Percentiles rank a stretch among this genome's conserved stretches.
Conservation (phyloP, 2,329 filamentous ascomycete species). For the Laburnicola sp. region DNA sequence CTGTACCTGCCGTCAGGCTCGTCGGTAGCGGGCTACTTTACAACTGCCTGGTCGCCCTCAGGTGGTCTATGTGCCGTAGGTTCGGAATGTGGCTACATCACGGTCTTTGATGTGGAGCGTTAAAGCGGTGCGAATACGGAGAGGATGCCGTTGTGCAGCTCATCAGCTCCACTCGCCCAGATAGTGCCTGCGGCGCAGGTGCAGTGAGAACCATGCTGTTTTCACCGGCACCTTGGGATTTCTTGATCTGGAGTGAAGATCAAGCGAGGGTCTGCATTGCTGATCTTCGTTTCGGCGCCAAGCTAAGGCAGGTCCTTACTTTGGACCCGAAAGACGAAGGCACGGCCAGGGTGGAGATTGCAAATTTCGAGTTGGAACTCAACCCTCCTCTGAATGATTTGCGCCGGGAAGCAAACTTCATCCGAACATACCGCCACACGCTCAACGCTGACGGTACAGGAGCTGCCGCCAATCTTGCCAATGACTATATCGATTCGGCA, state of each 20-base stretch:
- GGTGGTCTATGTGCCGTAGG: conserved; percentile 74
- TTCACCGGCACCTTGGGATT: conserved; percentile 83
- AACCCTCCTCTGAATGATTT: conserved; percentile 51
- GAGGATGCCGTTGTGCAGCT: conserved; percentile 70
- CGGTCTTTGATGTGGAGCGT: conserved; percentile 66
- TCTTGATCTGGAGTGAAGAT: conserved; percentile 93
- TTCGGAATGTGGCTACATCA: conserved; percentile 79
- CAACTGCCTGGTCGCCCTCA: conserved; percentile 74
- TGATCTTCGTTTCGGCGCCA: conserved; percentile 69
- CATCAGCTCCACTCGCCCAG: conserved; percentile 76
- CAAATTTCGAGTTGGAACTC: conserved; percentile 51
- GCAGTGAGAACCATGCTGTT: conserved; percentile 92
- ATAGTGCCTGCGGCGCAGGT: conserved; percentile 63
- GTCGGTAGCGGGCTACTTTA: conserved; percentile 66
- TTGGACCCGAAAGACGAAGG: conserved; percentile 62
- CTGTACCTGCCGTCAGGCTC: conserved; percentile 47
- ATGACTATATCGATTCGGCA: conserved; percentile 49
- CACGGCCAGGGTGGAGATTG: conserved; percentile 60
- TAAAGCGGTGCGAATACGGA: conserved; percentile 47
- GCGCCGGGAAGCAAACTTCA: conserved; percentile 51
- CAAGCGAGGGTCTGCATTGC: conserved; percentile 74
- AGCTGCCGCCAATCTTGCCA: conserved; percentile 46
- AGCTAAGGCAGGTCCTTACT: conserved; percentile 68
- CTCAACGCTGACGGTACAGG: conserved; percentile 43
- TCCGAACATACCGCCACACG: conserved; percentile 48